A percentile compares a stretch with the other conserved stretches of the same genome.
phyloP scores from a whole-genome alignment of 192 early-diverging fungal genomes.

The Pilobolus umbonatus region DNA sequence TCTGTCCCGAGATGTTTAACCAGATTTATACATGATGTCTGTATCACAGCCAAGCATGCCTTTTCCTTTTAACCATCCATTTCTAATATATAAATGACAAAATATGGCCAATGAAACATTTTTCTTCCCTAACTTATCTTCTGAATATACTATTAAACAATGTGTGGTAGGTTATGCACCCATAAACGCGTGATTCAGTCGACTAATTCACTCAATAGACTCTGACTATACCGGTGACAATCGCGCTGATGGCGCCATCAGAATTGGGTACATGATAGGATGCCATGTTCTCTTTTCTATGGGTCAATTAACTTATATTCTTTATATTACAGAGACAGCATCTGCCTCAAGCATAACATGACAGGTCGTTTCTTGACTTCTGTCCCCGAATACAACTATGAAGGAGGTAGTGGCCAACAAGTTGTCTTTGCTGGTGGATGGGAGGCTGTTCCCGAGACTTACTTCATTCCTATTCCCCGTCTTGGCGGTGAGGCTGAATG shows the following conservation, averaged over 20 bases:
- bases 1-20: too few species aligned
- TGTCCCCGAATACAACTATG: conserved; percentile 36
- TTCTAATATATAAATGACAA: too few species aligned
- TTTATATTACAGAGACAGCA: conserved; percentile 20
- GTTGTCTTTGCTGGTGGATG: conserved; percentile 45
- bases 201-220: conserved; percentile 1
- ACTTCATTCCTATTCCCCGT: conserved; percentile 53
- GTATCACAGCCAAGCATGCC: too few species aligned
- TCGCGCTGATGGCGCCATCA: background rate
- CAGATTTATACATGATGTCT: too few species aligned
- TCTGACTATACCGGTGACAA: background rate
- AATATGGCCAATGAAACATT: too few species aligned
- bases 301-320: background rate
- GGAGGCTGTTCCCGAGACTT: conserved; percentile 36
- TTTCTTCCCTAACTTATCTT: too few species aligned
- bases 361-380: conserved; percentile 50
- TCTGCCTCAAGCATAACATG: conserved; percentile 54
- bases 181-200: too few species aligned
- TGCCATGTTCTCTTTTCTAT: background rate
- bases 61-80: too few species aligned
- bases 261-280: background rate
- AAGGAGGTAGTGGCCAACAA: conserved; percentile 50
- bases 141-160: too few species aligned
- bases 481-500: conserved; percentile 34
- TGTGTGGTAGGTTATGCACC: too few species aligned